Base-by-base conservation (phyloP, 1,139 yeast species). In the Debaryomyces psychrophilus region DNA sequence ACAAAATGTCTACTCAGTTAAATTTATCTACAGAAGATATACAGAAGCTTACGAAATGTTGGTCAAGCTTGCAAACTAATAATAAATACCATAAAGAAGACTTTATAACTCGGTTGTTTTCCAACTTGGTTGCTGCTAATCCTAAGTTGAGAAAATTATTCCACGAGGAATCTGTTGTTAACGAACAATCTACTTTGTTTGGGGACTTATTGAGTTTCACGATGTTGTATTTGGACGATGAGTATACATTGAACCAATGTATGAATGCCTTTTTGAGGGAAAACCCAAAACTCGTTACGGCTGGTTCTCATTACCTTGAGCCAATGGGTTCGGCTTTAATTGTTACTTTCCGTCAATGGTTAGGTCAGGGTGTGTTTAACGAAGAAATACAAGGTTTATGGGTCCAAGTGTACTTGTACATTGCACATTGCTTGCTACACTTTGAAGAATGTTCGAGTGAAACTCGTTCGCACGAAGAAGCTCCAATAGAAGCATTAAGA, bases 271-370 rank as follows among this genome's bases (percentile, higher is more conserved):
- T 72, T 55, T 62, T 65, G 31, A 54, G 55, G 29, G 76, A 72
- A 46, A 68, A 73, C 53, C 60, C 57, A 14, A 56, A 57, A 8
- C 58, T 72, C 46, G 58, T 66, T 26, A 46, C 51, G 5, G 55
- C 54, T 27, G 67, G 71, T 2, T 56, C 60, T 7, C 49, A 56
- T 18, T 73, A 74, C 55, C 65, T 74, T 52, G 79, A 73, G 54
- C 71, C 75, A 39, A 69, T 75, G 75, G 79, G 79, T 8, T 54
- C 64, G 34, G 67, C 73, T 9, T 61, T 75, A 39, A 65, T 74
- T 35, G 65, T 64, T 47, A 73, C 79, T 8, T 66, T 73, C 52
- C 69, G 68, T 46, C 69, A 69, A 54, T 59, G 68, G 60, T 64
- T 72, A 49, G 74, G 73, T 11, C 55, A 55, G 34, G 68, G 64